phyloP scores from a whole-genome alignment of 768 basidiomycete species.

The Heimioporus sp. region DNA sequence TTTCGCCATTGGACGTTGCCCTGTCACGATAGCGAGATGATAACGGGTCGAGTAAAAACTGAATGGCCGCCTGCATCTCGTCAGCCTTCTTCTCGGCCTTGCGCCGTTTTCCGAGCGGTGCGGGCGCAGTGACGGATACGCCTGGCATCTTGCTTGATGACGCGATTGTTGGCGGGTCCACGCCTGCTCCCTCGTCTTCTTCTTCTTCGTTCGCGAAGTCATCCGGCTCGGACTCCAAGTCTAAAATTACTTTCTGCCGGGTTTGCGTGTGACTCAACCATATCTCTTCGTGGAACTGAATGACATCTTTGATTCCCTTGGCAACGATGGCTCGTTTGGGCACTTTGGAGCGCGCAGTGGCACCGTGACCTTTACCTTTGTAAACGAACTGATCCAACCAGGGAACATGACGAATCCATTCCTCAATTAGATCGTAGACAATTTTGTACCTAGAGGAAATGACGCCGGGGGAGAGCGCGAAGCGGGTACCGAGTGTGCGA shows the following conservation, averaged over 20 bases:
- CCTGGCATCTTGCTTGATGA: background rate
- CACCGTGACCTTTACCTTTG: constrained; percentile 30
- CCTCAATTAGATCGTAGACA: constrained; percentile 57
- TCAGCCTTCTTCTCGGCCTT: constrained; percentile 23
- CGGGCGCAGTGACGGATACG: background rate
- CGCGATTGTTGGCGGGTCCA: constrained; percentile 10
- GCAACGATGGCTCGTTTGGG: constrained; percentile 66
- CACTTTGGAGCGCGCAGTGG: constrained; percentile 53
- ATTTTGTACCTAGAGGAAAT: constrained; percentile 70
- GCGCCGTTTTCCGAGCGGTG: constrained; percentile 29
- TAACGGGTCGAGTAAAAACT: constrained; percentile 61
- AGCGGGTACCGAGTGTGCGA: constrained; percentile 50
- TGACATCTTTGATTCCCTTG: constrained; percentile 64
- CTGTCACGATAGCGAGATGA: constrained; percentile 25
- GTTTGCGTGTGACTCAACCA: constrained; percentile 43
- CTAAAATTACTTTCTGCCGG: constrained; percentile 35
- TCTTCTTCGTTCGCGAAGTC: constrained; percentile 33
- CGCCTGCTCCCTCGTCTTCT: constrained; percentile 27
- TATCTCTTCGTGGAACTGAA: constrained; percentile 65
- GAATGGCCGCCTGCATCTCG: constrained; percentile 45
- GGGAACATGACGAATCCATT: constrained; percentile 63
- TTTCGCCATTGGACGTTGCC: constrained; percentile 10
- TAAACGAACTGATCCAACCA: constrained; percentile 64
- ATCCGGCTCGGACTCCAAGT: constrained; percentile 35
- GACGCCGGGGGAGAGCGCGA: constrained; percentile 48